Conservation (phyloP, 768 basidiomycete genomes). For the Rhodocollybia butyracea region DNA sequence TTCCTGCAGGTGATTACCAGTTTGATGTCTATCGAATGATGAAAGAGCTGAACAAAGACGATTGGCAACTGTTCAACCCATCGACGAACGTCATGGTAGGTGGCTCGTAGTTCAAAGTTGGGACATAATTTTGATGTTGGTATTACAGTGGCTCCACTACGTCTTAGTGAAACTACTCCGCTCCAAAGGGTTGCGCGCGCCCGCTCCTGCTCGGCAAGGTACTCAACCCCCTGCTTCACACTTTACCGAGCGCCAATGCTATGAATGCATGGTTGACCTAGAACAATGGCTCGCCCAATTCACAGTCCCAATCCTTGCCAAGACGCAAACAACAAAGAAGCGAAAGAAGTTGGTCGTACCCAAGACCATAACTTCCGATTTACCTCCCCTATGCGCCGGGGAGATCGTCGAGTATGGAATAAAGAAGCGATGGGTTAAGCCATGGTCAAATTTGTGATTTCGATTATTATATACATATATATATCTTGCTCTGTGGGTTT, state of each 20-base stretch:
- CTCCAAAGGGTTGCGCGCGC: conserved; percentile 63
- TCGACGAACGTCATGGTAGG: conserved; percentile 87
- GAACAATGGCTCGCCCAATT: conserved; percentile 53
- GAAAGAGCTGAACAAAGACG: conserved; percentile 51
- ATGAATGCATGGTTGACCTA: conserved; percentile 64
- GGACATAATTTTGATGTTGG: background rate
- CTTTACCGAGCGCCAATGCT: conserved; percentile 67
- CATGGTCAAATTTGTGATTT: background rate
- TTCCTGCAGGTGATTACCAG: conserved; percentile 74
- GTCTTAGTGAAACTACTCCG: conserved; percentile 69
- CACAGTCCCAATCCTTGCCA: conserved; percentile 33
- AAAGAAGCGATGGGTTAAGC: conserved; percentile 59
- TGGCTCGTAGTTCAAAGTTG: background rate
- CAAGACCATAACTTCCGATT: conserved; percentile 14
- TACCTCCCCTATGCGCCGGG: conserved; percentile 44
- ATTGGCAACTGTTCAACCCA: conserved; percentile 79
- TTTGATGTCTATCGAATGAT: conserved; percentile 95
- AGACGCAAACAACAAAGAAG: conserved; percentile 28
- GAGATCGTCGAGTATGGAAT: conserved; percentile 63
- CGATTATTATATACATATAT: background rate
- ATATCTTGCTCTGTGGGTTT: conserved; percentile 1
- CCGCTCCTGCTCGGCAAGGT: conserved; percentile 39
- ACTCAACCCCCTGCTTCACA: conserved; percentile 9
- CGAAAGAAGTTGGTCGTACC: conserved; percentile 21
- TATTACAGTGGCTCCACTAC: conserved; percentile 86